Base-by-base conservation (phyloP, 2,329 filamentous ascomycete species). In the Aspergillus niger region DNA sequence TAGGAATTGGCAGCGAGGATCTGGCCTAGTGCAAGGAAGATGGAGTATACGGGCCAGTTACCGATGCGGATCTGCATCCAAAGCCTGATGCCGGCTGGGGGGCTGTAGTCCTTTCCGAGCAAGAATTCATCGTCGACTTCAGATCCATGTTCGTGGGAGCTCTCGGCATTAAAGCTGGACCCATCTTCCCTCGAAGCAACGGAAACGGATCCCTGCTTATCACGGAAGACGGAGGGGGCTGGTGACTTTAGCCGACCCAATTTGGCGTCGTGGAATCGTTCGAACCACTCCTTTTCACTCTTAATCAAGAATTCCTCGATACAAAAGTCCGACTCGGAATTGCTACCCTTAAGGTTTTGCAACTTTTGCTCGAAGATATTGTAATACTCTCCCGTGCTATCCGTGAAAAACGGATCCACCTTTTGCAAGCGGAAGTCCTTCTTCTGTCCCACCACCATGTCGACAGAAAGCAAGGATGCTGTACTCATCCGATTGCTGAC, bases 211-310 rank as follows among this genome's bases (percentile, higher is more conserved):
- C 69, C 64, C 55, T 69, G 70, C 61, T 75, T 72, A 44, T 62
- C 60, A 57, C 65, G 65, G 63, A 63, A 69, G 59, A 72, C 64
- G 20, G 73, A 72, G 38, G 70, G 67, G 53, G 69, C 71, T 62
- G 69, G 74, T 17, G 76, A 77, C 28, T 77, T 77, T 57, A 76
- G 75, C 26, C 79, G 79, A 39, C 83, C 83, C 60, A 87, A 81
- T 70, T 84, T 85, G 41, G 83, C 85, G 61, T 85, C 79, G 52
- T 85, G 79, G 70, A 86, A 83, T 24, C 80, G 75, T 56, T 80
- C 77, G 67, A 86, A 89, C 86, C 87, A 89, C 63, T 86, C 80
- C 77, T 88, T 89, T 72, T 89, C 86, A 17, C 84, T 86, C 68
- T 85, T 85, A 61, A 83, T 81, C n/a, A 89, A 76, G 69, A 84